A percentile compares a stretch with the other conserved stretches of the same genome.
Conservation (phyloP, 306 rosid species). For the Prunus padus region DNA sequence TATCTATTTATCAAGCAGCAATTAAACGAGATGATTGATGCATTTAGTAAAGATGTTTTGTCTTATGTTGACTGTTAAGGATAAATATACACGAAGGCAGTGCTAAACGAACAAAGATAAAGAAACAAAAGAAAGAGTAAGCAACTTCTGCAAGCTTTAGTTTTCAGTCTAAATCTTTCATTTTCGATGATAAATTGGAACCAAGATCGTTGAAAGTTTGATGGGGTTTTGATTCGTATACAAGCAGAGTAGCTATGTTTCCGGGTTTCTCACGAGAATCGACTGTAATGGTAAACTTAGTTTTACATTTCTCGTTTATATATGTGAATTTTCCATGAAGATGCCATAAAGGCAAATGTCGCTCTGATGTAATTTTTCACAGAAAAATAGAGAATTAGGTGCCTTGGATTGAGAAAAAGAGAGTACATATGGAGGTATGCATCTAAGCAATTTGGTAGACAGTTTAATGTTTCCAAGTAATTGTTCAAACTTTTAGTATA, state of each 20-base stretch:
- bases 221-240: conserved; percentile 1
- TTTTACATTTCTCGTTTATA: conserved; percentile 15
- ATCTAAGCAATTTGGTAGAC: no score
- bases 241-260: not conserved
- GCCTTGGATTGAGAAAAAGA: not conserved
- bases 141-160: not conserved
- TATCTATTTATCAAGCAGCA: no score
- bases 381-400: not conserved
- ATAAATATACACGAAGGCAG: no score
- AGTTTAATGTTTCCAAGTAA: no score
- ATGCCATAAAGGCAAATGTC: not conserved
- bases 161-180: not conserved
- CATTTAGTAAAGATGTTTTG: no score
- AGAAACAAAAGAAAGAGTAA: conserved; percentile 1
- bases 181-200: not conserved
- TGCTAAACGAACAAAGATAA: no score
- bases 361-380: no score
- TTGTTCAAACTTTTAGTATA: no score
- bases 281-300: conserved; percentile 1
- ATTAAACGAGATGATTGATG: no score
- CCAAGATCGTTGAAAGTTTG: not conserved
- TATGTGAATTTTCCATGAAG: not conserved
- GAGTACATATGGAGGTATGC: no score
- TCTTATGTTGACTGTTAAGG: no score
- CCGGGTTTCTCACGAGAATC: conserved; percentile 14